A percentile compares a stretch with the other conserved stretches of the same genome.
Evolutionary conservation across 2,329 filamentous ascomycete genomes (phyloP).

Genomic region (Phaeosphaeria sp.): DNA sequence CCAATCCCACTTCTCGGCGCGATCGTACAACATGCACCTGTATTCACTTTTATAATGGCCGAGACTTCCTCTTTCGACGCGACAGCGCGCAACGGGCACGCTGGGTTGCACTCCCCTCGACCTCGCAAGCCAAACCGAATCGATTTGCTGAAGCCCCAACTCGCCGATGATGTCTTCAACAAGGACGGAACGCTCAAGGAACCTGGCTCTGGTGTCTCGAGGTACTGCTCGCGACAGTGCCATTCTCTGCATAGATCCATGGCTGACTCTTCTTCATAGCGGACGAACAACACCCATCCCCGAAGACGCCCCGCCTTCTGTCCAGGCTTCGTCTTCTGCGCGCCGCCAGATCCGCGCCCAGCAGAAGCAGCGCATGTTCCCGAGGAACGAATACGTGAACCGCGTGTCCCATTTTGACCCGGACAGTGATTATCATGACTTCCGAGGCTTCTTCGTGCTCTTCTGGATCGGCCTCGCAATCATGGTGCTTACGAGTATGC

Average conservation of each 20-base stretch:
- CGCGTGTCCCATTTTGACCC: slow-evolving; percentile 97
- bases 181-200: slow-evolving; percentile 32
- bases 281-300: slow-evolving; percentile 84
- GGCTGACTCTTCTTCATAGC: slow-evolving; percentile 56
- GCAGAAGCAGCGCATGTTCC: slow-evolving; percentile 84
- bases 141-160: slow-evolving; percentile 43
- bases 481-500: slow-evolving; percentile 93
- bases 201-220: slow-evolving; percentile 42
- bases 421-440: slow-evolving; percentile 88
- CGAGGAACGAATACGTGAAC: slow-evolving; percentile 87
- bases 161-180: slow-evolving; percentile 39
- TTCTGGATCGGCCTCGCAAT: slow-evolving; percentile 98
- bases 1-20: slow-evolving; percentile 16
- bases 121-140: slow-evolving; percentile 45
- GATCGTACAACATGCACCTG: slow-evolving; percentile 28
- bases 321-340: slow-evolving; percentile 82
- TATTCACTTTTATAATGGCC: slow-evolving; percentile 32
- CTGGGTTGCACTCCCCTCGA: slow-evolving; percentile 40
- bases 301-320: slow-evolving; percentile 90
- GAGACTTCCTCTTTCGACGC: slow-evolving; percentile 40
- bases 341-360: slow-evolving; percentile 83
- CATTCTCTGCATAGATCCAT: neutral
- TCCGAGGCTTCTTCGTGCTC: slow-evolving; percentile 95
- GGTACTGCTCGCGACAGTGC: slow-evolving; percentile 53
- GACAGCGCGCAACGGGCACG: slow-evolving; percentile 27